Evolutionary conservation across 1,284 basidiomycete genomes (phyloP).

Genomic region (Ceratobasidium sp.): DNA sequence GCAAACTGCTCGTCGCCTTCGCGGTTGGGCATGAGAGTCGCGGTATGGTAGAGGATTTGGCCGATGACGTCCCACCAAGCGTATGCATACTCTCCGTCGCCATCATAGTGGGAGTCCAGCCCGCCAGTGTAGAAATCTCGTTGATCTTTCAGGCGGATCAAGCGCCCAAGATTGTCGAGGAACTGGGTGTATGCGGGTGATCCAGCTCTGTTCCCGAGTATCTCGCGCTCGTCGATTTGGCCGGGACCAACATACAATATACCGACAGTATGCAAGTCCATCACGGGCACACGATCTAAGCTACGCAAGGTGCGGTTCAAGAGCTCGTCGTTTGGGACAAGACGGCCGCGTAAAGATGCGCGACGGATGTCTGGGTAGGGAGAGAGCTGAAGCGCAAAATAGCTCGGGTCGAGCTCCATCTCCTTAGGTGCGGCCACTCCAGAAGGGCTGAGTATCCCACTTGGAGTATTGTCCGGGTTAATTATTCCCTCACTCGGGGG

Average conservation of each 20-base stretch:
- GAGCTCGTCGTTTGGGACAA: conserved; percentile 60
- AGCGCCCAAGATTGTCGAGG: conserved; percentile 85
- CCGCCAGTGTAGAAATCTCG: conserved; percentile 95
- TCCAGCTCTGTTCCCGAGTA: conserved; percentile 90
- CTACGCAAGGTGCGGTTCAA: conserved; percentile 74
- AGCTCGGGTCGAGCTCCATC: conserved; percentile 86
- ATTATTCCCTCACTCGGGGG: neutral
- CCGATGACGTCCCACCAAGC: conserved; percentile 99
- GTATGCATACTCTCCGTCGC: conserved; percentile 87
- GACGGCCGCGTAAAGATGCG: conserved; percentile 54
- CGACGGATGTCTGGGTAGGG: conserved; percentile 69
- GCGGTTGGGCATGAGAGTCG: conserved; percentile 96
- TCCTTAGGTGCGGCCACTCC: conserved; percentile 74
- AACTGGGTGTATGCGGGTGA: conserved; percentile 96
- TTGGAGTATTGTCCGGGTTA: neutral
- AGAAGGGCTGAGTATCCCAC: conserved; percentile 72
- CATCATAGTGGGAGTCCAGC: conserved; percentile 87
- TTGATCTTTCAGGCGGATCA: conserved; percentile 92
- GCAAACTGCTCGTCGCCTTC: conserved; percentile 73
- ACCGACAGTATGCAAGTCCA: conserved; percentile 97
- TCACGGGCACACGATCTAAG: conserved; percentile 91
- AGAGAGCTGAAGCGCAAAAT: conserved; percentile 88
- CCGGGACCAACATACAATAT: conserved; percentile 96
- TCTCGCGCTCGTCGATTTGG: conserved; percentile 86
- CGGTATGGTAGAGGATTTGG: conserved; percentile 94